phyloP scores from a whole-genome alignment of 179 eudicot species.

The Pouteria campechiana region DNA sequence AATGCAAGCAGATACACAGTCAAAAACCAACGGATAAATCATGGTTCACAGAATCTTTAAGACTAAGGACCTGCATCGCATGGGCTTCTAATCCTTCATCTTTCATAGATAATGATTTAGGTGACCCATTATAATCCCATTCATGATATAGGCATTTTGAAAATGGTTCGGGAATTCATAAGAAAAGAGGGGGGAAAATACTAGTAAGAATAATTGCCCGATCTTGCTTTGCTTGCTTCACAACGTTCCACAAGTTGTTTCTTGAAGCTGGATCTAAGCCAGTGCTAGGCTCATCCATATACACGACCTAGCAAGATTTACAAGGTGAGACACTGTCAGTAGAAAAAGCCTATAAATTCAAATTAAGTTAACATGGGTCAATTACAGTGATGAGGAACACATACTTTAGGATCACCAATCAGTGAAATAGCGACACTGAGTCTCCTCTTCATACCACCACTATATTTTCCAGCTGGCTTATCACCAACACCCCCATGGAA shows the following conservation, averaged over 20 bases:
- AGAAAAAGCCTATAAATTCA: not conserved
- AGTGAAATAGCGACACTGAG: conserved; percentile 94
- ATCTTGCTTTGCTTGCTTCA: conserved; percentile 70
- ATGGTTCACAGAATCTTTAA: too few relatives aligned
- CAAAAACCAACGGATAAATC: too few relatives aligned
- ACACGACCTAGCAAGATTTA: conserved; percentile 50
- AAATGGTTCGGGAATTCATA: not conserved
- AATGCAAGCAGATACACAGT: too few relatives aligned
- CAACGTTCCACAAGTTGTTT: conserved; percentile 81
- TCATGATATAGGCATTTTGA: too few relatives aligned
- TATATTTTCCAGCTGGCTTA: conserved; percentile 67
- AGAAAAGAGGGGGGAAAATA: conserved; percentile 14
- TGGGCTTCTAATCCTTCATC: too few relatives aligned
- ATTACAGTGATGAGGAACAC: not conserved
- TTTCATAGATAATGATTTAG: too few relatives aligned
- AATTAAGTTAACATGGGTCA: not conserved
- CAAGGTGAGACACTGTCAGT: not conserved
- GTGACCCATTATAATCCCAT: too few relatives aligned
- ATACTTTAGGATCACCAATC: conserved; percentile 89
- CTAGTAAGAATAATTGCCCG: conserved; percentile 94
- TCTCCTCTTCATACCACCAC: conserved; percentile 98
- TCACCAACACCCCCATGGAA: conserved; percentile 85
- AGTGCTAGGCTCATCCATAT: conserved; percentile 98
- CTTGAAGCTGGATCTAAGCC: conserved; percentile 98
- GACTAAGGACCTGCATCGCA: too few relatives aligned